Evolutionary conservation across 1,284 basidiomycete genomes (phyloP), one percentile per base, ranked within the genome.

Genomic region (Filobasidium uniguttulatum): DNA sequence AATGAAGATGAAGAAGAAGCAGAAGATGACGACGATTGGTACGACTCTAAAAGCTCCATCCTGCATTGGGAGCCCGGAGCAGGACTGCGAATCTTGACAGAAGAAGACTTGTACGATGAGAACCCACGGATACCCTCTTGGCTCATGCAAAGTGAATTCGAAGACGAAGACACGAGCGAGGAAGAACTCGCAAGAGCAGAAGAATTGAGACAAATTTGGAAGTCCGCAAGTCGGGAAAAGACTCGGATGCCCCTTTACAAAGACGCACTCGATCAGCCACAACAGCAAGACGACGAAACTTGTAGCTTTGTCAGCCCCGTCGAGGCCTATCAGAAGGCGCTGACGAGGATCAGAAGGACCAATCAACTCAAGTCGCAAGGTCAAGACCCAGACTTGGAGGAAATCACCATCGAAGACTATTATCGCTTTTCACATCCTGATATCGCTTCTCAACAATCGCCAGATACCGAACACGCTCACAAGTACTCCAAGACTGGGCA

Each of bases 401-500:
- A 38, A 3, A 5, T 38, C n/a, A 38, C 36, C 14, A 4, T 10
- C 12, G 36, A 17, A 38, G 36, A 38, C 20, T 3, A n/a, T 22
- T 17, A 17, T 20, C 3, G 36, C 19, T 19, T 38, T 19, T 38
- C 40, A 3, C 40, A 43, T 20, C 40, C 40, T 10, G 20, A 23
- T 5, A 23, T 43, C 5, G 23, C 40, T 6, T 43, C 40, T 5
- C 40, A 43, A 28, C 26, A 14, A 7, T 26, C 14, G 5, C 40
- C 40, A 12, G 7, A 26, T 7, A 10, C 14, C 15, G n/a, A 23
- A 12, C 15, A 20, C 12, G 40, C 50, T 10, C 50, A 52, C 25
- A 25, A 43, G 19, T 68, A 60, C 55, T 64, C 64, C 2, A 51
- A 61, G 3, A 65, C 65, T 0, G 68, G 68, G 9, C 68, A 68